Conservation (phyloP, 1,284 basidiomycete species). For the Xerocomus amazonicus region DNA sequence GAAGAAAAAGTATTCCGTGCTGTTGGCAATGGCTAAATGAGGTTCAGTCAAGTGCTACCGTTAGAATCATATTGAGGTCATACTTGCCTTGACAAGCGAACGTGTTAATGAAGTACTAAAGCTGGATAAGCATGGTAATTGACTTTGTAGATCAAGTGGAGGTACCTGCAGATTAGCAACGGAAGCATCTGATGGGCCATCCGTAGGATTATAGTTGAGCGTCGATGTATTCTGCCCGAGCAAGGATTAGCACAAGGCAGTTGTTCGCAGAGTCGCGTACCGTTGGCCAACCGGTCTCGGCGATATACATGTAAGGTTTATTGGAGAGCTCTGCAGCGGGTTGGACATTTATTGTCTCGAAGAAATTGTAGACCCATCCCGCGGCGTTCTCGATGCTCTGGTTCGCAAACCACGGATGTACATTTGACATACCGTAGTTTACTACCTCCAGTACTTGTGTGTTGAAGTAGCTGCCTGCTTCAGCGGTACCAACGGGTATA, state of each 20-base stretch:
- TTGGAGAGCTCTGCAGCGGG: slow-evolving; percentile 28
- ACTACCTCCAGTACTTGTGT: slow-evolving; percentile 60
- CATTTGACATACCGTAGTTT: slow-evolving; percentile 77
- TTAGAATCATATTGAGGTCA: not conserved
- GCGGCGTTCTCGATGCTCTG: slow-evolving; percentile 62
- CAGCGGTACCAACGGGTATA: slow-evolving; percentile 77
- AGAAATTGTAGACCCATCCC: slow-evolving; percentile 33
- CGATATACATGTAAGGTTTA: slow-evolving; percentile 37
- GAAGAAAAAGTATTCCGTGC: slow-evolving; percentile 85
- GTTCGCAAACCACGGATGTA: slow-evolving; percentile 86
- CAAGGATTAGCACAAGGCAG: slow-evolving; percentile 3
- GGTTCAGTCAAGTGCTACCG: slow-evolving; percentile 8
- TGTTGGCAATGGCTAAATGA: slow-evolving; percentile 63
- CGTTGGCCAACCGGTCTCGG: slow-evolving; percentile 82
- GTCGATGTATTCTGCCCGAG: slow-evolving; percentile 53
- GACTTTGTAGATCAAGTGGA: not conserved
- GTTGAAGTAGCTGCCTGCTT: slow-evolving; percentile 88
- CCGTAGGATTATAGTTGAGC: slow-evolving; percentile 46
- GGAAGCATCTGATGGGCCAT: slow-evolving; percentile 68
- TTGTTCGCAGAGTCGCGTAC: slow-evolving; percentile 36
- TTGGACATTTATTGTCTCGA: slow-evolving; percentile 29
- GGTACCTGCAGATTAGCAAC: slow-evolving; percentile 64
- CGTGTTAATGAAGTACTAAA: slow-evolving; percentile 70
- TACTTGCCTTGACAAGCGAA: slow-evolving; percentile 71
- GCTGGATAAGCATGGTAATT: slow-evolving; percentile 5